Base-by-base conservation (phyloP, 1,139 yeast species). In the Yamadazyma buinensis region DNA sequence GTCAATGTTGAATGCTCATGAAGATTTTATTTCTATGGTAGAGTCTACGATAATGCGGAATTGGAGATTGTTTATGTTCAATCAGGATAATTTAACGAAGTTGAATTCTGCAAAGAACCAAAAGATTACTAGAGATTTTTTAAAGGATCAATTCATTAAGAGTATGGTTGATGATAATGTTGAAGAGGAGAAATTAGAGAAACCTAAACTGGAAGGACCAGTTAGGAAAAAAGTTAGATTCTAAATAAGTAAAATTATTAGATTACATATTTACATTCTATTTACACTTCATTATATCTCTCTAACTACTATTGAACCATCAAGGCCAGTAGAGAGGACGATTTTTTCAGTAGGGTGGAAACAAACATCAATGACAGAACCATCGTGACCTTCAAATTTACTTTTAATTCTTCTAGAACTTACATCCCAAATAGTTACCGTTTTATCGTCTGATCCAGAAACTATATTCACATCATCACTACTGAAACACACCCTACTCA, bases 371-470 rank as follows among this genome's bases (percentile, higher is more conserved):
- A 80, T 57, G 1, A 80, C 84, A 0, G 78, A 57, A 1, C 87
- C 84, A 7, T 52, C 48, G 48, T 84, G 92, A 2, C 88, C 90
- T 4, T 65, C 59, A 11, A 70, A 55, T 46, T 78, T 79, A 32
- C 65, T 60, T 10, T 65, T 42, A 15, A 80, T 44, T 31, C 64
- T 64, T 34, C 77, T 61, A 0, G 80, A 59, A 4, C 65, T 63
- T n/a, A 71, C 59, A 41, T 80, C 81, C 88, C 92, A 84, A 3
- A 70, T 48, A 3, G 77, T 75, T 0, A 75, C 69, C 2, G 77
- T 64, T 5, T 70, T 64, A 51, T 83, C 90, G 24, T 75, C 76
- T 0, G 87, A 73, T 0, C 92, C 94, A 23, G 83, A 73, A 9
- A 67, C 58, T 4, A 80, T 59, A 15, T 50, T 42, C 13, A 61